These are phyloP conservation scores for Cladophialophora chaetospira DNA, from an alignment of 2,329 filamentous ascomycete species.

Conservation along the genomic window DNA sequence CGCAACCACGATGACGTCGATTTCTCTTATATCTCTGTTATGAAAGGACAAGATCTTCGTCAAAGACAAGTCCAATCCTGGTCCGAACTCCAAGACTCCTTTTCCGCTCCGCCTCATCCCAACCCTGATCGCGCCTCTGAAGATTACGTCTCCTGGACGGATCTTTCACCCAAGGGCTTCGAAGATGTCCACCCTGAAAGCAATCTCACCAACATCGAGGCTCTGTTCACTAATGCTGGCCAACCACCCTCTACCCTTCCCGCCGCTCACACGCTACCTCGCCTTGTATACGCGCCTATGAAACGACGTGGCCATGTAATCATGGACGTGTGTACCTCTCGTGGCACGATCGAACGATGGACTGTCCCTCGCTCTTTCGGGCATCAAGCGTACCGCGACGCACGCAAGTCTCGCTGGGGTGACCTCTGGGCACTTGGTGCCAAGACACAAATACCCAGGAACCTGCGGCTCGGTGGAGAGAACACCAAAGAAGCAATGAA, in stretches of 20 bases:
- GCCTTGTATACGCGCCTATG: conserved; percentile 75
- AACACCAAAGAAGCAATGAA: conserved; percentile 24
- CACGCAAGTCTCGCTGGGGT: conserved; percentile 86
- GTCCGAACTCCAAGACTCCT: conserved; percentile 23
- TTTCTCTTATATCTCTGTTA: conserved; percentile 86
- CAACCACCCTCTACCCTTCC: conserved; percentile 50
- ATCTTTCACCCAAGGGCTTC: conserved; percentile 19
- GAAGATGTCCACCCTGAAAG: conserved; percentile 25
- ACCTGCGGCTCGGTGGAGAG: conserved; percentile 49
- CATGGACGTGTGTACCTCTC: conserved; percentile 86
- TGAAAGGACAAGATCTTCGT: conserved; percentile 69
- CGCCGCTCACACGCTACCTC: conserved; percentile 60
- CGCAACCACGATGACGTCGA: conserved; percentile 87
- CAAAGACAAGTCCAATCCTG: conserved; percentile 33
- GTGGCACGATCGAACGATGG: conserved; percentile 87
- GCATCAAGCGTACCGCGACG: conserved; percentile 84
- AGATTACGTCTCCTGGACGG: conserved; percentile 20
- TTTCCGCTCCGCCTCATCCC: conserved; percentile 23
- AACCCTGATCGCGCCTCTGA: conserved; percentile 8
- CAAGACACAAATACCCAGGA: conserved; percentile 72
- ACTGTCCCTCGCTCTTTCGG: conserved; percentile 81
- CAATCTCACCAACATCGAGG: conserved; percentile 10
- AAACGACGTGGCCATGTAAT: conserved; percentile 88
- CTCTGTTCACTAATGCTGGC: conserved; percentile 27
- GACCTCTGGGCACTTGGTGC: conserved; percentile 94